These are phyloP conservation scores for Peziza echinospora DNA, from an alignment of 495 filamentous ascomycete species.

Conservation along the genomic window DNA sequence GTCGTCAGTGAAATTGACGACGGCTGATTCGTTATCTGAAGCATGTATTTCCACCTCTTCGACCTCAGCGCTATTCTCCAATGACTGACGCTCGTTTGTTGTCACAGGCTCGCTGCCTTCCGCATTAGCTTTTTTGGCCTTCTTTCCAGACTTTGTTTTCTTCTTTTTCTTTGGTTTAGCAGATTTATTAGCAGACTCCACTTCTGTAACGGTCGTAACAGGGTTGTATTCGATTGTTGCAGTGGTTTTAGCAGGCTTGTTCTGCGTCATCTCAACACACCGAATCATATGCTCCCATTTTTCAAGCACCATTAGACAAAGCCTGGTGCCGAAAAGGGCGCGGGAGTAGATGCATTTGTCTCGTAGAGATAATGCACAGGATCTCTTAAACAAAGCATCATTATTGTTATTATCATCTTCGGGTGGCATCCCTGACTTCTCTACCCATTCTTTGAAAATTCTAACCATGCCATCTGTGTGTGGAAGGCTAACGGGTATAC, in stretches of 20 bases:
- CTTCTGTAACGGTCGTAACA: background rate
- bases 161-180: slow-evolving; percentile 5
- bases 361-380: background rate
- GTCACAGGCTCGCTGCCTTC: background rate
- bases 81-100: background rate
- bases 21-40: background rate
- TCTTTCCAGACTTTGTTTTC: slow-evolving; percentile 1
- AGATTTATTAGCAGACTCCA: background rate
- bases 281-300: background rate
- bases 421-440: background rate
- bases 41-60: no score
- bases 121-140: background rate
- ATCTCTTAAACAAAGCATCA: background rate
- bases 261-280: background rate
- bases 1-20: background rate
- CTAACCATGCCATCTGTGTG: background rate
- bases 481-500: background rate
- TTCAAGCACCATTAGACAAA: background rate
- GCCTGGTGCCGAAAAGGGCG: background rate
- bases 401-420: background rate
- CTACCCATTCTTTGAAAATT: background rate
- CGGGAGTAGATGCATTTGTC: background rate
- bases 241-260: background rate
- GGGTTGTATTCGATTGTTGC: background rate
- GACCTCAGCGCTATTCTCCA: background rate